These are phyloP conservation scores for Boletus edulis DNA, from an alignment of 768 basidiomycete genomes.

Conservation along the genomic window DNA sequence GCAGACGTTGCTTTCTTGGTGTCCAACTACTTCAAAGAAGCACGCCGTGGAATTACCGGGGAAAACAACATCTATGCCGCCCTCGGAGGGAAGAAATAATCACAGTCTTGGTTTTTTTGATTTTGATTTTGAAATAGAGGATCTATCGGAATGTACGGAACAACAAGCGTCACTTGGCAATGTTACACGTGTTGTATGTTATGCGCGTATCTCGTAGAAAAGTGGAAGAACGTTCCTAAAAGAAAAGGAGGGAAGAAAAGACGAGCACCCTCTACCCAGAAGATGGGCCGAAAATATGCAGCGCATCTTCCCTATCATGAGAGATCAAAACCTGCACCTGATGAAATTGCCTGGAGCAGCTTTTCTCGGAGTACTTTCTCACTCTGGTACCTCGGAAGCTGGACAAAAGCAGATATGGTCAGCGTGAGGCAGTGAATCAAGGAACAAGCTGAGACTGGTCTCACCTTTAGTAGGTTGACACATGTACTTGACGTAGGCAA, in stretches of 20 bases:
- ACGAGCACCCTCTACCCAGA: not conserved
- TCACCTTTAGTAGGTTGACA: constrained; percentile 87
- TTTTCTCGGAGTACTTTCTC: constrained; percentile 69
- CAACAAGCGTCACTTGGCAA: not conserved
- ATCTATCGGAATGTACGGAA: constrained; percentile 18
- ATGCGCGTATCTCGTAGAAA: not conserved
- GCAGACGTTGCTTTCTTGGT: constrained; percentile 84
- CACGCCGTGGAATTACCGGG: constrained; percentile 40
- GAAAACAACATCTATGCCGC: constrained; percentile 28
- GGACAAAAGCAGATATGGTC: not conserved
- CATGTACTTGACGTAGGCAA: constrained; percentile 83
- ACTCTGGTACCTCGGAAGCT: constrained; percentile 71
- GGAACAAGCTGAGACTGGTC: not conserved
- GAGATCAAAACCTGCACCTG: constrained; percentile 90
- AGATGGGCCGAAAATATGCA: not conserved
- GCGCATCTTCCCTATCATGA: constrained; percentile 45
- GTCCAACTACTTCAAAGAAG: constrained; percentile 76
- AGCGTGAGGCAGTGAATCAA: not conserved
- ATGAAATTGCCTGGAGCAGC: constrained; percentile 80
- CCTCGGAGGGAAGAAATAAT: constrained; percentile 27
- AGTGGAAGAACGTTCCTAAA: not conserved
- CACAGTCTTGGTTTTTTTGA: not conserved
- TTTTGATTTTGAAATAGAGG: not conserved
- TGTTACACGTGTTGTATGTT: constrained; percentile 6
- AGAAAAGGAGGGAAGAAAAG: not conserved